Percentiles rank a stretch among this genome's conserved stretches.
These are phyloP conservation scores for Kodamaea kaohsiungensis DNA, from an alignment of 805 yeast species.

Conservation along the genomic window DNA sequence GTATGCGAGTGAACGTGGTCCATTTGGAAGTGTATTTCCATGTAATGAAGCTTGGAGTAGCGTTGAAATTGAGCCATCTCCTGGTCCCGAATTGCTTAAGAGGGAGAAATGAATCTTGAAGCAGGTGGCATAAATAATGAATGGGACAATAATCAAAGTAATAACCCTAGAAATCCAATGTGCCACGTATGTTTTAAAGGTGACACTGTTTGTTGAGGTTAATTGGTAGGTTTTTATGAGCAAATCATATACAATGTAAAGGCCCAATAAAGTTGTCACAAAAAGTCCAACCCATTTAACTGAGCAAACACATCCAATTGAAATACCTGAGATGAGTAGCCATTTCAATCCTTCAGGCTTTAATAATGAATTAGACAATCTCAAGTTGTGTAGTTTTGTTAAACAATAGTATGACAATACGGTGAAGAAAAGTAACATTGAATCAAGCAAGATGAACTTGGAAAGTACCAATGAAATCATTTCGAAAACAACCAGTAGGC, in stretches of 20 bases:
- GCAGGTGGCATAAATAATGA: conserved; percentile 62
- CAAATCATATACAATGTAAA: conserved; percentile 58
- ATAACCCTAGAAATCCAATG: conserved; percentile 77
- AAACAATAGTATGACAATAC: conserved; percentile 43
- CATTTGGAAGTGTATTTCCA: conserved; percentile 62
- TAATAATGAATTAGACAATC: conserved; percentile 38
- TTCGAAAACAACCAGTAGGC: conserved; percentile 66
- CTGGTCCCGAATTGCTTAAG: conserved; percentile 82
- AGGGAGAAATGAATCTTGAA: conserved; percentile 82
- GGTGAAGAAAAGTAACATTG: conserved; percentile 75
- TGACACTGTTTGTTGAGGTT: conserved; percentile 15
- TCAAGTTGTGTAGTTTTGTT: conserved; percentile 49
- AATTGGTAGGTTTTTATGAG: conserved; percentile 43
- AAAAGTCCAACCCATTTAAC: conserved; percentile 86
- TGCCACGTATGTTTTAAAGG: conserved; percentile 35
- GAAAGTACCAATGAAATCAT: conserved; percentile 69
- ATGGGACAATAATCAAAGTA: conserved; percentile 71
- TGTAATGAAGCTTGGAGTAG: conserved; percentile 84
- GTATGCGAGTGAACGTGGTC: conserved; percentile 65
- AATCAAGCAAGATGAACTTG: conserved; percentile 73
- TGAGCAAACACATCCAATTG: conserved; percentile 81
- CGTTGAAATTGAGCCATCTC: conserved; percentile 89
- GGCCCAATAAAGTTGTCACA: conserved; percentile 59
- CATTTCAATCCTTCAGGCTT: conserved; percentile 48
- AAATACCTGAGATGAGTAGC: conserved; percentile 62